A percentile compares a stretch with the other conserved stretches of the same genome.
These are phyloP conservation scores for Viridothelium virens DNA, from an alignment of 495 filamentous ascomycete genomes.

Conservation along the genomic window DNA sequence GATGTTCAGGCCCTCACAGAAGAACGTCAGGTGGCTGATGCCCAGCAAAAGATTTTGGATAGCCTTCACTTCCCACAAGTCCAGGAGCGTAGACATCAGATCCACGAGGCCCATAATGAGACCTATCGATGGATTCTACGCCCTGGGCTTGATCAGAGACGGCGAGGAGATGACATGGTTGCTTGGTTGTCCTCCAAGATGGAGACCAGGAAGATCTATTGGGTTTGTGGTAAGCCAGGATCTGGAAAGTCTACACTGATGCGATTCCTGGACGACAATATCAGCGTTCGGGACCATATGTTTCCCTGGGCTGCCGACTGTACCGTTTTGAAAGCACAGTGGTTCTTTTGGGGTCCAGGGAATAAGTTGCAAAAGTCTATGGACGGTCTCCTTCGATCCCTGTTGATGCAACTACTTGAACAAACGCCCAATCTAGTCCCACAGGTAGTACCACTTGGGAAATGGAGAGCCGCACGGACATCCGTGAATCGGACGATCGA, in stretches of 20 bases:
- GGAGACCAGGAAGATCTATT: background rate
- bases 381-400: background rate
- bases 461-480: background rate
- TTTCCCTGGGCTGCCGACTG: background rate
- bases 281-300: constrained; percentile 12
- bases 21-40: background rate
- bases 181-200: background rate
- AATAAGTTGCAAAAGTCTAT: background rate
- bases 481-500: background rate
- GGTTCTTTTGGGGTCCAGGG: constrained; percentile 10
- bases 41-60: background rate
- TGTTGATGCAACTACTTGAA: constrained; percentile 11
- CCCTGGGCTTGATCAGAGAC: background rate
- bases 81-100: background rate
- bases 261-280: constrained; percentile 1
- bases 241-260: constrained; percentile 10
- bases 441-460: background rate
- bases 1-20: background rate
- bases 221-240: constrained; percentile 8
- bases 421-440: constrained; percentile 7
- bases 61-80: constrained; percentile 6
- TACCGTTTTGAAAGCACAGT: background rate
- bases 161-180: background rate
- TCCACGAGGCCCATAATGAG: background rate
- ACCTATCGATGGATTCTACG: constrained; percentile 7